phyloP scores from a whole-genome alignment of 176 grass and related monocot species.

The Luzula sylvatica region DNA sequence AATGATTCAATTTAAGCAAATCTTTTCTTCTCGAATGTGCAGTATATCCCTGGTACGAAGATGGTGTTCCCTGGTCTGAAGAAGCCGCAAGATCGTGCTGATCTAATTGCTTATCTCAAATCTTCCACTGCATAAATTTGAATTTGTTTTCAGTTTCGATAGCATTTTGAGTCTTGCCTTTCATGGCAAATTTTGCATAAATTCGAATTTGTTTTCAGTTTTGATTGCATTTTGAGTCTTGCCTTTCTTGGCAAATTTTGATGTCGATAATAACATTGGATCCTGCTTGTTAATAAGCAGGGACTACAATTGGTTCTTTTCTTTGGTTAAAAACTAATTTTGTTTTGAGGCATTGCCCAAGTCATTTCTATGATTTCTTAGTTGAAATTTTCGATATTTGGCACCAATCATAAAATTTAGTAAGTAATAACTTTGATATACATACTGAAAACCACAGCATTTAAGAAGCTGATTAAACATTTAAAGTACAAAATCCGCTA shows the following conservation, averaged over 20 bases:
- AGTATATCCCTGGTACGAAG: conserved; percentile 72
- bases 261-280: conserved; percentile 3
- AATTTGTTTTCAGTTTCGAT: conserved; percentile 4
- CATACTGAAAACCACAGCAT: background rate
- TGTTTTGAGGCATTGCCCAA: background rate
- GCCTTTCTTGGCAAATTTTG: conserved; percentile 16
- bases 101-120: conserved; percentile 72
- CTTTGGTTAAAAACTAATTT: conserved; percentile 20
- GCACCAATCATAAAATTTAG: too few relatives aligned
- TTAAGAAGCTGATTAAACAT: background rate
- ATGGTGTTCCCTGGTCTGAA: conserved; percentile 82
- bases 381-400: too few relatives aligned
- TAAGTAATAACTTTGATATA: too few relatives aligned
- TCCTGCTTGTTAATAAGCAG: conserved; percentile 22
- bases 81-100: conserved; percentile 58
- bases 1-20: too few relatives aligned
- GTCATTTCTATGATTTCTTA: background rate
- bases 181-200: conserved; percentile 10
- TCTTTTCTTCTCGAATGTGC: background rate
- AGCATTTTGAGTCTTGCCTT: conserved; percentile 8
- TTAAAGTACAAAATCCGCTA: background rate
- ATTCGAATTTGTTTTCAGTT: background rate
- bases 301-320: conserved; percentile 8
- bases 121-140: conserved; percentile 27
- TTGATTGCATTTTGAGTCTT: conserved; percentile 10